Evolutionary conservation across 1,284 basidiomycete species (phyloP), one percentile per base, ranked within the genome.

Genomic region (Sporisorium reilianum): DNA sequence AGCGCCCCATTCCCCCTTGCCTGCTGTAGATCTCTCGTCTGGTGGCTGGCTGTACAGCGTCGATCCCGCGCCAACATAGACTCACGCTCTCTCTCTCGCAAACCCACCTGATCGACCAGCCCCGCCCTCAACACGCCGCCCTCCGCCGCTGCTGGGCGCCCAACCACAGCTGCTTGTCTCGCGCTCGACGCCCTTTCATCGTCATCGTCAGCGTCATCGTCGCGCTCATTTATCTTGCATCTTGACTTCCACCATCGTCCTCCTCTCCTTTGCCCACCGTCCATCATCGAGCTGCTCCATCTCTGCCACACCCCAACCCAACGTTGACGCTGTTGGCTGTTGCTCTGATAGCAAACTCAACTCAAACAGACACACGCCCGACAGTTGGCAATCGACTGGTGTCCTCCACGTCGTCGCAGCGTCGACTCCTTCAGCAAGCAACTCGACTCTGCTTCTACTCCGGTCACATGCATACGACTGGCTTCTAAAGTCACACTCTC

Each of bases 101-200:
- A 30, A 16, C 34, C 25, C 50, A 28, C 50, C 50, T 52, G 34
- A 40, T 40, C 50, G 34, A 38, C 50, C 28, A 30, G 50, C 50
- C 40, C 26, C 52, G 25, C 40, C n/a, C 18, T n/a, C 38, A 14
- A 34, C 46, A 48, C 45, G 25, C 28, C 52, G 18, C 18, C 23
- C 36, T 34, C 34, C 49, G 32, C 32, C 22, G 20, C 42, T 25
- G 6, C 30, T 50, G 32, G 9, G 28, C 38, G 50, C 50, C 36
- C 50, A 52, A 40, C 50, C 11, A 34, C 50, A 51, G 30, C 45
- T 46, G 3, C 10, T n/a, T 25, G 16, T 28, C 25, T 46, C 25
- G 45, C 45, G 20, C 5, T 9, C 5, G 3, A 26, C 11, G 14
- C 6, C 45, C 26, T 5, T 48, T 48, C 6, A 20, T 48, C 45